phyloP scores from a whole-genome alignment of 2,329 filamentous ascomycete genomes.

The Monilinia vaccinii-corymbosi region DNA sequence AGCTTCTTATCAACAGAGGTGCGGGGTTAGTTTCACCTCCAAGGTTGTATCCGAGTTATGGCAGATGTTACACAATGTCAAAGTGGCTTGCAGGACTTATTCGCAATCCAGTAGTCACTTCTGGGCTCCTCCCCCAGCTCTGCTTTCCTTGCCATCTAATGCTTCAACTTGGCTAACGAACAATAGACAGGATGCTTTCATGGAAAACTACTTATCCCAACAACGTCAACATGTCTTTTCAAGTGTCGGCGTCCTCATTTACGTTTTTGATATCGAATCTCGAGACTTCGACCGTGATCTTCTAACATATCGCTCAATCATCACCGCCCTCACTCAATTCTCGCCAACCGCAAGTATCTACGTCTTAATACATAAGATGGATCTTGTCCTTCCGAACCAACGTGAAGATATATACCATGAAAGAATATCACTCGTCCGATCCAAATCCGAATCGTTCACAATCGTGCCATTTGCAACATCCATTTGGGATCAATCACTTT shows the following conservation, averaged over 20 bases:
- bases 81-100: neutral
- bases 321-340: constrained; percentile 79
- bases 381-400: constrained; percentile 74
- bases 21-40: neutral
- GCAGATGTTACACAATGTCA: neutral
- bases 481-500: constrained; percentile 97
- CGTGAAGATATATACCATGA: constrained; percentile 80
- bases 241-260: constrained; percentile 93
- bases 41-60: neutral
- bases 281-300: constrained; percentile 90
- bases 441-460: constrained; percentile 64
- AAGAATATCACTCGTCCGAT: constrained; percentile 65
- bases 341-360: constrained; percentile 77
- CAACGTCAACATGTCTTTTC: constrained; percentile 95
- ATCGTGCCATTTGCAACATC: constrained; percentile 88
- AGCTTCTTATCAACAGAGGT: neutral
- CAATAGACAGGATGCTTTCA: constrained; percentile 85
- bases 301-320: constrained; percentile 83
- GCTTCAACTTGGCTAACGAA: constrained; percentile 15
- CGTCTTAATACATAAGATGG: constrained; percentile 97
- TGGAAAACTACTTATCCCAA: constrained; percentile 94
- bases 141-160: neutral
- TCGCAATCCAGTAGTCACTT: neutral
- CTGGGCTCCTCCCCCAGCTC: neutral
- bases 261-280: constrained; percentile 98